These are phyloP conservation scores for Lactarius sp. DNA, from an alignment of 768 basidiomycete genomes.

Conservation along the genomic window DNA sequence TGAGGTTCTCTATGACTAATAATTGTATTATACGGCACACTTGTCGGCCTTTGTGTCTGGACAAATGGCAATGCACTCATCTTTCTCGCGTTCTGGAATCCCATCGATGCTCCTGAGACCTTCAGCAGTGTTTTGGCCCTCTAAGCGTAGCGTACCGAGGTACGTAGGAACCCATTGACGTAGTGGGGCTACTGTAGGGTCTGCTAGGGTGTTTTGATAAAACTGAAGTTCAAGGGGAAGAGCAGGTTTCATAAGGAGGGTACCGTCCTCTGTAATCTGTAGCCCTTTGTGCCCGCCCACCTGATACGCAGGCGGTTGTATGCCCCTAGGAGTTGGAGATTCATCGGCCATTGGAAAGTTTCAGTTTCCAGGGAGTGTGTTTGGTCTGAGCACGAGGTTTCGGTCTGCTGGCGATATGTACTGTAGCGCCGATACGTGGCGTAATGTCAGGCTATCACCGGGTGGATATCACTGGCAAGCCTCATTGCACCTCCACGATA, in stretches of 20 bases:
- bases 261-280: conserved; percentile 63
- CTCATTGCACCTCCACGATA: no score
- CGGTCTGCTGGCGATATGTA: background rate
- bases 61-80: conserved; percentile 34
- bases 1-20: conserved; percentile 81
- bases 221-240: conserved; percentile 61
- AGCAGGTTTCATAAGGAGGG: conserved; percentile 78
- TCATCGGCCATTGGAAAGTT: conserved; percentile 1
- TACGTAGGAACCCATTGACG: conserved; percentile 67
- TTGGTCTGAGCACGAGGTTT: background rate
- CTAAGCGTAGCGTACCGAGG: conserved; percentile 68
- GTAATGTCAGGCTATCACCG: background rate
- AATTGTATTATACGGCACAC: conserved; percentile 41
- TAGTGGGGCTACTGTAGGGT: conserved; percentile 41
- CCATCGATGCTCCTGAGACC: conserved; percentile 26
- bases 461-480: no score
- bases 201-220: conserved; percentile 52
- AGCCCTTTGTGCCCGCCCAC: conserved; percentile 82
- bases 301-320: conserved; percentile 46
- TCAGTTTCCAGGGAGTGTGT: background rate
- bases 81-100: conserved; percentile 37
- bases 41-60: conserved; percentile 7
- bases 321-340: background rate
- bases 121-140: conserved; percentile 43
- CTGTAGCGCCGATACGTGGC: background rate